Evolutionary conservation across 768 basidiomycete species (phyloP).

Genomic region (Lepiota venenata): DNA sequence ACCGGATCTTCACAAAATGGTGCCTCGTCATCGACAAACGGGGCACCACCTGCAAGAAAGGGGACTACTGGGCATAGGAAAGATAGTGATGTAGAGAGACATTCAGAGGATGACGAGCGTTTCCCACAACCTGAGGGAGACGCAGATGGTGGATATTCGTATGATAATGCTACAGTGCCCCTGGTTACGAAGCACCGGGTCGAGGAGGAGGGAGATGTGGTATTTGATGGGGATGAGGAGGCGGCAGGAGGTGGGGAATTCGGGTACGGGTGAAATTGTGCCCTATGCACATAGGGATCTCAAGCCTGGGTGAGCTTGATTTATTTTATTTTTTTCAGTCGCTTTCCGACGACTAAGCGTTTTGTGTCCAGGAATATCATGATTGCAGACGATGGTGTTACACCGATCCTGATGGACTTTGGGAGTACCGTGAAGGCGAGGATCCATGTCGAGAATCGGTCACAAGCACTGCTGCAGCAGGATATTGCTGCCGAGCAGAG

Average conservation of each 20-base stretch:
- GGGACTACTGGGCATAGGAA: conserved; percentile 11
- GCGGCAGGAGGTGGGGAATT: conserved; percentile 37
- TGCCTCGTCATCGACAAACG: conserved; percentile 10
- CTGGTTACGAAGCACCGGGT: conserved; percentile 52
- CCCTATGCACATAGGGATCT: conserved; percentile 97
- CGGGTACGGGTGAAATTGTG: conserved; percentile 47
- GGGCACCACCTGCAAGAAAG: conserved; percentile 13
- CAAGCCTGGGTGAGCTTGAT: conserved; percentile 79
- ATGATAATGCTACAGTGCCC: conserved; percentile 52
- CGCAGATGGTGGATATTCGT: conserved; percentile 71
- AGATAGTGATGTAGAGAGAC: conserved; percentile 22
- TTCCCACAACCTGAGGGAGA: conserved; percentile 78
- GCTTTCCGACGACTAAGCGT: neutral
- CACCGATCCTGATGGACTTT: conserved; percentile 97
- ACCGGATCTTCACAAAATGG: conserved; percentile 23
- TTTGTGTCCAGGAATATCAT: conserved; percentile 76
- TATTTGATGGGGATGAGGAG: conserved; percentile 85
- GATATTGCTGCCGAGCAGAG: conserved; percentile 98
- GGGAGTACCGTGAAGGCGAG: conserved; percentile 89
- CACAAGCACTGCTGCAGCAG: conserved; percentile 88
- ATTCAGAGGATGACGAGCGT: conserved; percentile 65
- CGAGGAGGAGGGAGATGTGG: conserved; percentile 55
- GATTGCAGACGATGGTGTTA: conserved; percentile 87
- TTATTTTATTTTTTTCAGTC: neutral
- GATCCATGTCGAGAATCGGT: conserved; percentile 75